Base-by-base conservation (phyloP, 1,139 yeast species). In the Eremothecium gossypii region DNA sequence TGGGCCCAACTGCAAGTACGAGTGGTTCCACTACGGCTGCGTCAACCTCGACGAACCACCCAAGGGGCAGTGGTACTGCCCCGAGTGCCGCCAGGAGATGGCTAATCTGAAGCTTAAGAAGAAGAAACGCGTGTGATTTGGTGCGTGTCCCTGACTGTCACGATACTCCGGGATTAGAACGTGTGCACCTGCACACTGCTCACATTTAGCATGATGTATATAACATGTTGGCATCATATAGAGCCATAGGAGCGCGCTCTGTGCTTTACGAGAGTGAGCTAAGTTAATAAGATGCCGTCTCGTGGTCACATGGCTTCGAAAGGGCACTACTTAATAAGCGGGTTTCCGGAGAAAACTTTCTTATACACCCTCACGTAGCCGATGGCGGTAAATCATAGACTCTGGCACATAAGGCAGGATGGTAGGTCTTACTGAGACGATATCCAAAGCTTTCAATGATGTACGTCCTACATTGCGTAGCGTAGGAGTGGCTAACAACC, bases 21-120 rank as follows among this genome's bases (percentile, higher is more conserved):
- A 79, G 55, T 82, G 91, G 91, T 82, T 80, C 57, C 91, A 82
- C 60, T 81, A 83, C 70, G 69, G 73, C 45, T 82, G 91, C 68
- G 85, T 82, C 41, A 83, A 83, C 1, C 64, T 81, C 40, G 72
- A 74, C 7, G 71, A 74, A 30, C 83, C 84, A 2, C 87, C 89
- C 0, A 75, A 74, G 52, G 83, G 79, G 40, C 74, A 73, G 47
- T 82, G 91, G 91, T 78, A 74, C 55, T 82, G 91, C 65, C 83
- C 86, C 0, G 76, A 73, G 41, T 79, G 85, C 45, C 46, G 53
- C 38, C 63, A 57, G 39, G 61, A 55, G 34, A 48, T 57, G 49
- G 56, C 57, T n/a, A 52, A 52, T 36, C 53, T 49, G 30, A 50
- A 55, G 27, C 39, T 47, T 42, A 54, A 50, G 37, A 52, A 51